Base-by-base conservation (phyloP, 495 filamentous ascomycete genomes). In the Neurospora terricola region DNA sequence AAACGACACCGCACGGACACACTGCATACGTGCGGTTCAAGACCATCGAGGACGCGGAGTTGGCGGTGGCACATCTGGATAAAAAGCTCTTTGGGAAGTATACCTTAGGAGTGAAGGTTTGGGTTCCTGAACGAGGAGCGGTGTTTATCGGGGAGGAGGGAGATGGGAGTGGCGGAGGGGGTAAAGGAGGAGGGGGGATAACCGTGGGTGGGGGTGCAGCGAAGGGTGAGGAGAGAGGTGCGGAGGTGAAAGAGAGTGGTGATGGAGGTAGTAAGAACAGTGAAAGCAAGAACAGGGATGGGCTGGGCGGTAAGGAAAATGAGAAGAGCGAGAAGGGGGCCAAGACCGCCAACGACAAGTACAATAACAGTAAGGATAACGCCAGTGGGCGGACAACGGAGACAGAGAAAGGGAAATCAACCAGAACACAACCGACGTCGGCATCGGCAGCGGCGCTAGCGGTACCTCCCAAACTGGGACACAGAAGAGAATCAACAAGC, bases 11-110 rank as follows among this genome's bases (percentile, higher is more conserved):
- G 23, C 34, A 38, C 21, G 42, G 70, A 30, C 38, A 37, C n/a
- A 18, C 11, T 9, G 72, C 75, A 10, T 71, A 71, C 8, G 48
- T 78, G 16, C 73, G 71, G 1, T 76, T 78, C 37, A 3, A 18
- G 14, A 12, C 71, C n/a, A 30, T 42, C 2, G 75, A 42, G 48
- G 40, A 66, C 12, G 54, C 54, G 14, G 54, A 66, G 54, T 66
- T 66, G 54, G 54, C 54, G 23, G 54, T 66, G 54, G 54, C 54
- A 16, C 54, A 66, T 66, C 27, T 66, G 54, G 54, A 66, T 66
- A 7, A 66, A 34, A 66, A 66, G 27, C 54, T 36, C 27, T 18
- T 16, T 36, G 54, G 54, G 27, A 66, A 34, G 30, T 12, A 34
- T 66, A 34, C 54, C 27, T 66, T 66, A 27, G 30, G 30, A 30